phyloP scores from a whole-genome alignment of 257 asterid genomes.

The Catharanthus roseus region DNA sequence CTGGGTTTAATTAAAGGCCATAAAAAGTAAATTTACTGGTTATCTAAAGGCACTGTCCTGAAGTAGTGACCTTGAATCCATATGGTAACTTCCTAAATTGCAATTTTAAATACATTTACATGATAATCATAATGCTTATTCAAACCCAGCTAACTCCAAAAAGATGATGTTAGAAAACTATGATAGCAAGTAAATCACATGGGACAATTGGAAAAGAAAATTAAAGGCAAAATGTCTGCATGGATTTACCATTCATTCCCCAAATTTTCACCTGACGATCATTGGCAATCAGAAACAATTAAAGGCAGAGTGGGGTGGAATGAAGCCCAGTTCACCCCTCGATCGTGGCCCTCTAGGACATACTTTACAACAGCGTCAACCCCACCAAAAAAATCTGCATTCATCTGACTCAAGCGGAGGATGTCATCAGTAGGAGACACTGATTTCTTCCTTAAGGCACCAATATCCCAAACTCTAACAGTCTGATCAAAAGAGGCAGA shows the following conservation, averaged over 20 bases:
- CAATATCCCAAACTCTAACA: constrained; percentile 97
- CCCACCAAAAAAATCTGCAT: constrained; percentile 91
- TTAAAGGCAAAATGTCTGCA: not conserved
- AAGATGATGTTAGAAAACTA: not conserved
- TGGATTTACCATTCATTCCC: constrained; percentile 99
- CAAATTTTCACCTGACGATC: constrained; percentile 97
- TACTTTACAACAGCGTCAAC: constrained; percentile 99
- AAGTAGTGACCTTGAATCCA: no score
- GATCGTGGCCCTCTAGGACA: constrained; percentile 95
- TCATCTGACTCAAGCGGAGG: constrained; percentile 81
- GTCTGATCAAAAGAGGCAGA: constrained; percentile 99
- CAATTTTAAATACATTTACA: not conserved
- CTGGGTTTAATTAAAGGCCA: no score
- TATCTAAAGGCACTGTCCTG: no score
- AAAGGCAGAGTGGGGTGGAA: constrained; percentile 94
- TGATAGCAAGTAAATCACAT: not conserved
- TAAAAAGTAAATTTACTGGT: no score
- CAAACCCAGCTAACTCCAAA: not conserved
- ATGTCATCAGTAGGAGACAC: constrained; percentile 97
- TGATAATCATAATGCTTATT: not conserved
- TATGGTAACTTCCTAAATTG: not conserved
- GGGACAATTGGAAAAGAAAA: not conserved
- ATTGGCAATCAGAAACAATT: constrained; percentile 97
- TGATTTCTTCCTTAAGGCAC: constrained; percentile 83
- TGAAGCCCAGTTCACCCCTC: constrained; percentile 99